These are phyloP conservation scores for Mycena floridula DNA, from an alignment of 768 basidiomycete species.

Conservation along the genomic window DNA sequence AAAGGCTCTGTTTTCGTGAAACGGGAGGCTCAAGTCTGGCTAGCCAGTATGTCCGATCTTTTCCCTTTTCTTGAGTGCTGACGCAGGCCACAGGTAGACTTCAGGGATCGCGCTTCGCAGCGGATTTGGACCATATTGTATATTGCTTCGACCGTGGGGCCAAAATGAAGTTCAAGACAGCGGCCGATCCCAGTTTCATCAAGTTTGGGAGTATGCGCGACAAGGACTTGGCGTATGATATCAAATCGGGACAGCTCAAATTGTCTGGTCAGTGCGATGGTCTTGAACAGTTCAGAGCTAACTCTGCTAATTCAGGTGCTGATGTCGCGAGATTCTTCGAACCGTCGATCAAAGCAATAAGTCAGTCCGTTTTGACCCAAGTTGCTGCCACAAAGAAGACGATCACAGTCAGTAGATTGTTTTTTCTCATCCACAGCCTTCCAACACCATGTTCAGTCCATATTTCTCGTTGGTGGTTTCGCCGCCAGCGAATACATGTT, in stretches of 20 bases:
- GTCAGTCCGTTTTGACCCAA: conserved; percentile 5
- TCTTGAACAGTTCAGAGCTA: too few species aligned
- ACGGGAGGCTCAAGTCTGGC: conserved; percentile 31
- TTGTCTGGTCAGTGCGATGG: conserved; percentile 28
- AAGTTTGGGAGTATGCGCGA: conserved; percentile 40
- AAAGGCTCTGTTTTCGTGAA: conserved; percentile 48
- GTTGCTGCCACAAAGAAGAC: neutral
- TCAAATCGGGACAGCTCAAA: conserved; percentile 42
- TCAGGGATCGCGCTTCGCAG: conserved; percentile 30
- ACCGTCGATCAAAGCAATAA: conserved; percentile 14
- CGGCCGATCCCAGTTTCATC: conserved; percentile 36
- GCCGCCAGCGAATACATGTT: conserved; percentile 46
- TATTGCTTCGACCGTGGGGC: conserved; percentile 40
- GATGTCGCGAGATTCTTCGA: conserved; percentile 32
- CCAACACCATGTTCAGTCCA: conserved; percentile 16
- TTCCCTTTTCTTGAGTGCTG: neutral
- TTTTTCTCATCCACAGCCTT: conserved; percentile 27
- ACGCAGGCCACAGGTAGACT: conserved; percentile 28
- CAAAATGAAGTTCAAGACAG: conserved; percentile 36
- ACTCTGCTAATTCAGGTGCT: too few species aligned
- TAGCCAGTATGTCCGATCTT: conserved; percentile 24
- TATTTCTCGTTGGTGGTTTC: conserved; percentile 50
- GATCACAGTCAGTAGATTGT: neutral
- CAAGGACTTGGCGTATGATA: conserved; percentile 31
- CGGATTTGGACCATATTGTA: conserved; percentile 36